Conservation (phyloP, 2,329 filamentous ascomycete species). For the Xylaria sp. region DNA sequence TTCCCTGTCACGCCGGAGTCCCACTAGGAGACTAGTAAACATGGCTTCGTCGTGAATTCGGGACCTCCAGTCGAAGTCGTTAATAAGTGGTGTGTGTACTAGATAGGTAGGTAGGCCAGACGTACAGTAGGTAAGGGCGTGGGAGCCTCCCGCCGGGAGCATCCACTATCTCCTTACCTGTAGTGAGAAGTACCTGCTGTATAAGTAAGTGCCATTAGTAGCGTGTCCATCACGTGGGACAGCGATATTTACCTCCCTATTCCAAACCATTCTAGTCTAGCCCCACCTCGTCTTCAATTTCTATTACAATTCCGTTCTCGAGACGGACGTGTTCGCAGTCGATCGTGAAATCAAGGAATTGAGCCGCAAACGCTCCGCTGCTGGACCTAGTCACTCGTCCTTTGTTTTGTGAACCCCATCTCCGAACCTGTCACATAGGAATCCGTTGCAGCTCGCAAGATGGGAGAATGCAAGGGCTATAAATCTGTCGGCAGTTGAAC, state of each 20-base stretch:
- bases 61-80: neutral
- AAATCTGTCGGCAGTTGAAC: neutral
- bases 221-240: constrained; percentile 11
- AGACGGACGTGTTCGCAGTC: neutral
- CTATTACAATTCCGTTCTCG: constrained; percentile 24
- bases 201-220: neutral
- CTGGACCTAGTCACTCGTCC: too few relatives aligned
- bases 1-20: neutral
- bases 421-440: neutral
- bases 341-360: neutral
- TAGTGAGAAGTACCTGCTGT: neutral
- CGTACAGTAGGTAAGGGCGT: neutral
- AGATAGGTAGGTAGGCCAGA: neutral
- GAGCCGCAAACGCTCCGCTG: neutral
- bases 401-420: neutral
- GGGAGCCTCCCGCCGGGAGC: neutral
- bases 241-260: constrained; percentile 12
- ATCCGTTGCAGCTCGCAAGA: neutral
- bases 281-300: constrained; percentile 30
- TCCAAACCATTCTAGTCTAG: constrained; percentile 13
- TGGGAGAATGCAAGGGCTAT: too few relatives aligned
- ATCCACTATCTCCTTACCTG: neutral
- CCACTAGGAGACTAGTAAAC: neutral
- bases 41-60: neutral
- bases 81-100: neutral